These are phyloP conservation scores for Begonia peltatifolia DNA, from an alignment of 306 rosid species.

Conservation along the genomic window DNA sequence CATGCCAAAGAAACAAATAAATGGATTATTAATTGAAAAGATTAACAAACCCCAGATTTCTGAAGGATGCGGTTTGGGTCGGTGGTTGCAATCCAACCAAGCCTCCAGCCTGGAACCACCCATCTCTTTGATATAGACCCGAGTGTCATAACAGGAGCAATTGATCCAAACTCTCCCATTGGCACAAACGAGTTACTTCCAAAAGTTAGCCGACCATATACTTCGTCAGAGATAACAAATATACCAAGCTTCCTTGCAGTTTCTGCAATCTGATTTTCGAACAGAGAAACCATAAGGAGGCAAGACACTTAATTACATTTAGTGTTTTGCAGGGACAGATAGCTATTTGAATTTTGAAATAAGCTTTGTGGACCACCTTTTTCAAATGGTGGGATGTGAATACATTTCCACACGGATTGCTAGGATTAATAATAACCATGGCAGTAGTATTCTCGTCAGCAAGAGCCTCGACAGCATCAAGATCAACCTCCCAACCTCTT, in stretches of 20 bases:
- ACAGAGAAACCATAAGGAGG: no score
- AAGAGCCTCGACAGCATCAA: conserved; percentile 36
- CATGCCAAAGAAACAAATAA: no score
- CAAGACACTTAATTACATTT: no score
- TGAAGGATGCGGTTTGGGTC: conserved; percentile 21
- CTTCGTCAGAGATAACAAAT: conserved; percentile 30
- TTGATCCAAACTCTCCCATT: conserved; percentile 27
- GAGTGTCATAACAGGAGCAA: conserved; percentile 29
- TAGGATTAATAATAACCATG: conserved; percentile 45
- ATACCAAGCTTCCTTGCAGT: conserved; percentile 33
- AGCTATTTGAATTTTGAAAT: no score
- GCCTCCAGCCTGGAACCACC: conserved; percentile 35
- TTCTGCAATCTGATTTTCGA: conserved; percentile 21
- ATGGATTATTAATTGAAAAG: not conserved
- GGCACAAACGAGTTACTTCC: conserved; percentile 32
- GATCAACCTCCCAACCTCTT: conserved; percentile 48
- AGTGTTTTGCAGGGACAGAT: no score
- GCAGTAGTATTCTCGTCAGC: conserved; percentile 55
- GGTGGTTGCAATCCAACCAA: conserved; percentile 26
- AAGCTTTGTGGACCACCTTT: conserved; percentile 17
- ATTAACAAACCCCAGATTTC: conserved; percentile 19
- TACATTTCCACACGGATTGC: conserved; percentile 61
- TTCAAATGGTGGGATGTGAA: conserved; percentile 40
- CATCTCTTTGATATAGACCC: conserved; percentile 38
- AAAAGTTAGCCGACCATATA: conserved; percentile 22